Evolutionary conservation across 768 basidiomycete genomes (phyloP), one percentile per base, ranked within the genome.

Genomic region (Baorangia bicolor): DNA sequence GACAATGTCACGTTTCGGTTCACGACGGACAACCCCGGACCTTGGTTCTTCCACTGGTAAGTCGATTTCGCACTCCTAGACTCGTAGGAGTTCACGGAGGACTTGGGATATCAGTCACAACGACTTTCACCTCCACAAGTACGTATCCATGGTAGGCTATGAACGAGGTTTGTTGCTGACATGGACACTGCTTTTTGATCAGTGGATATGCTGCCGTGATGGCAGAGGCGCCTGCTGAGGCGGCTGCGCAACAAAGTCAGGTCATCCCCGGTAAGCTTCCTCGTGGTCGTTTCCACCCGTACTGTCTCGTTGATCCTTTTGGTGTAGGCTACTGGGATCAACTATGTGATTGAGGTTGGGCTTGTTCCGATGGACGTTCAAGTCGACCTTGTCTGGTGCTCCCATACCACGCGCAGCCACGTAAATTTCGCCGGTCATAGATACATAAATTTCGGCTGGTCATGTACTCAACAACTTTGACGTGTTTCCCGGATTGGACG

Each of bases 1-100:
- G 62, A 70, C 42, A 69, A 67, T 13, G 75, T 81, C 18, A 81
- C 80, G 0, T 74, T 90, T 28, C 80, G 86, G 11, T 89, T 86
- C 74, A 66, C 63, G 18, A 85, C 86, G 0, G 81, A 88, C 65
- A 89, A 88, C 66, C 78, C 85, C 0, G 61, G 64, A 1, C 61
- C 64, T 12, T 66, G 57, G 64, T 41, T 63, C 37, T n/a, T 66
- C 16, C 65, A 66, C 16, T 66, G 65, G 61, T 66, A 37, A 49
- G 64, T 52, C 27, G 5, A 20, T 37, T 11, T 21, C 20, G 2
- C 20, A 28, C 14, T 5, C 9, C 14, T 16, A 10, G 5, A 7
- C 27, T 6, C 7, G 5, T 20, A 14, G 13, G 16, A 4, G 10
- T 28, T 46, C 9, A 23, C 13, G 37, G 12, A 23, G 14, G 27